A percentile compares a stretch with the other conserved stretches of the same genome.
These are phyloP conservation scores for Fonsecaea erecta DNA, from an alignment of 2,329 filamentous ascomycete genomes.

Conservation along the genomic window DNA sequence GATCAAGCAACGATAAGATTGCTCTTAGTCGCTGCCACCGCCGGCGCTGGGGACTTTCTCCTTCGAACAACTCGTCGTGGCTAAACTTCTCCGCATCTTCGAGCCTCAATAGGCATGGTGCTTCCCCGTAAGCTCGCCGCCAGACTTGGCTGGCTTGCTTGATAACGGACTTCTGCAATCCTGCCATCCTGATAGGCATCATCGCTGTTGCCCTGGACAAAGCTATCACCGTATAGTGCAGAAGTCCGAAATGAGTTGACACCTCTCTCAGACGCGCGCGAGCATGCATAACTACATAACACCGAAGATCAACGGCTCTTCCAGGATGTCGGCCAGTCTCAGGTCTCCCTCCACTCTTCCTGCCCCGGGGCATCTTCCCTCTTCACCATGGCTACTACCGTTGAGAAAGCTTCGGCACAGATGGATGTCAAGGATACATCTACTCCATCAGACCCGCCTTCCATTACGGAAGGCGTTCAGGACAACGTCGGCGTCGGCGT, in stretches of 20 bases:
- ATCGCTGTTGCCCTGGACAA: neutral
- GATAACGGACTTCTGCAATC: constrained; percentile 23
- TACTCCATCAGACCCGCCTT: constrained; percentile 18
- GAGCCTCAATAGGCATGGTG: constrained; percentile 21
- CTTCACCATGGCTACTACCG: constrained; percentile 17
- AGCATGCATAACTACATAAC: neutral
- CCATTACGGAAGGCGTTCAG: constrained; percentile 19
- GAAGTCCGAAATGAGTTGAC: constrained; percentile 19
- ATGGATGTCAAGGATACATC: constrained; percentile 19
- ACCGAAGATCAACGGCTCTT: neutral
- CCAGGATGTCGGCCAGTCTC: neutral
- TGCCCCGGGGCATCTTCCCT: neutral
- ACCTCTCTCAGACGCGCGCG: neutral
- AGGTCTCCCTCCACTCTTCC: neutral
- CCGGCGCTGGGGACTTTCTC: constrained; percentile 1
- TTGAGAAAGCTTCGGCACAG: constrained; percentile 19
- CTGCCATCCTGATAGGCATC: neutral
- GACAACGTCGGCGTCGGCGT: constrained; percentile 8
- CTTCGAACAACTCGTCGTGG: constrained; percentile 2
- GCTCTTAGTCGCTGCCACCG: neutral
- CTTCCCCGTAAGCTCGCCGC: constrained; percentile 8
- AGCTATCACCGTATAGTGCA: constrained; percentile 17
- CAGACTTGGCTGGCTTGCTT: neutral
- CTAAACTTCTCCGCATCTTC: constrained; percentile 20
- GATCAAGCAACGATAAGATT: constrained; percentile 13